These are phyloP conservation scores for Aaosphaeria arxii DNA, from an alignment of 2,329 filamentous ascomycete genomes.

Conservation along the genomic window DNA sequence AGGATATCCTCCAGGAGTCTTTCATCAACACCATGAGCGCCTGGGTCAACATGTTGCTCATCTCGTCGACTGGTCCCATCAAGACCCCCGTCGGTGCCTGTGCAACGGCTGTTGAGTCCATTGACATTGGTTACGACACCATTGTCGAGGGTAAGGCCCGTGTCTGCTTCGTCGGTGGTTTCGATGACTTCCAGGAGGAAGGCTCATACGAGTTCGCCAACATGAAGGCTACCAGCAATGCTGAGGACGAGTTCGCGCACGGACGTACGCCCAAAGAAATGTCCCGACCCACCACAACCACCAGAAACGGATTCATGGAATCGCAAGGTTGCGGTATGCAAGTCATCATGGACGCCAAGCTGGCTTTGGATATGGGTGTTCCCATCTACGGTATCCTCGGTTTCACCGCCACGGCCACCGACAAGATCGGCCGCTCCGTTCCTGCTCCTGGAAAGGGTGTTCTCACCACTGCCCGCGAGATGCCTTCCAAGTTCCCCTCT, in stretches of 20 bases:
- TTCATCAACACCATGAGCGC: slow-evolving; percentile 99
- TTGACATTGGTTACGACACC: slow-evolving; percentile 97
- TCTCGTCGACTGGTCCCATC: slow-evolving; percentile 96
- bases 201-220: slow-evolving; percentile 99
- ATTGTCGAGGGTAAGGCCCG: slow-evolving; percentile 98
- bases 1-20: slow-evolving; percentile 97
- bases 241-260: slow-evolving; percentile 92
- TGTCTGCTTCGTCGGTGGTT: slow-evolving; percentile 95
- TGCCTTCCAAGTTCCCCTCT: slow-evolving; percentile 86
- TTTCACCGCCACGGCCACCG: slow-evolving; percentile 91
- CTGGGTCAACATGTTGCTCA: slow-evolving; percentile 98
- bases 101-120: slow-evolving; percentile 92
- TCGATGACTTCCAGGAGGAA: slow-evolving; percentile 99
- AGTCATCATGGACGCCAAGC: slow-evolving; percentile 94
- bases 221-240: slow-evolving; percentile 99
- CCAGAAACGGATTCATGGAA: slow-evolving; percentile 98
- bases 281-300: slow-evolving; percentile 96
- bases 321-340: slow-evolving; percentile 98
- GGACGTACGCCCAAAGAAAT: slow-evolving; percentile 95
- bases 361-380: slow-evolving; percentile 97
- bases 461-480: slow-evolving; percentile 89
- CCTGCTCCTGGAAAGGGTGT: slow-evolving; percentile 96
- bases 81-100: slow-evolving; percentile 98
- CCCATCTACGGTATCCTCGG: slow-evolving; percentile 95
- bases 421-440: slow-evolving; percentile 98